phyloP scores from a whole-genome alignment of 1,139 yeast species.

The Magnusiomyces sp. region DNA sequence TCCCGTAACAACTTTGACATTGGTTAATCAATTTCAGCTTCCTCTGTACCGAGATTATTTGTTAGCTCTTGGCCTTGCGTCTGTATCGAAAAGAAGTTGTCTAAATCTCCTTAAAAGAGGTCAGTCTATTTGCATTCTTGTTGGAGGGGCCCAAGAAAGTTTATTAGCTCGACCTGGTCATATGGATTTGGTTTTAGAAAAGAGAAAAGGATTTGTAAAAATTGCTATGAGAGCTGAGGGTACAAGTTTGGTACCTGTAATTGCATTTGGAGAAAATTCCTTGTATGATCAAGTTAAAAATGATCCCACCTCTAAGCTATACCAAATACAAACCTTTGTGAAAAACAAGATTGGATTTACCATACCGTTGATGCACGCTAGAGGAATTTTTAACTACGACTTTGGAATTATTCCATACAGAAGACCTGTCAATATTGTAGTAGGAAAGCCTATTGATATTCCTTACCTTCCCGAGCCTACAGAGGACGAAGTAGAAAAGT shows the following conservation, averaged over 20 bases:
- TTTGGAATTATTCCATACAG: constrained; percentile 86
- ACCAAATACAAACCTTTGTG: constrained; percentile 58
- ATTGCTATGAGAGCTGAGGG: constrained; percentile 76
- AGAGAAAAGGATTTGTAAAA: constrained; percentile 82
- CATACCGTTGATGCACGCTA: constrained; percentile 81
- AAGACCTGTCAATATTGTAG: constrained; percentile 60
- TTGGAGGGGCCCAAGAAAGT: constrained; percentile 94
- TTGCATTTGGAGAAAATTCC: constrained; percentile 90
- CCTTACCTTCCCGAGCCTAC: constrained; percentile 44
- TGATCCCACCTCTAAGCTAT: constrained; percentile 43
- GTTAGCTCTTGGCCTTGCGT: constrained; percentile 70
- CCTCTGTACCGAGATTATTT: constrained; percentile 88
- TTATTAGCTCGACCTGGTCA: constrained; percentile 56
- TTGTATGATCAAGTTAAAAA: constrained; percentile 59
- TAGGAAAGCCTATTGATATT: constrained; percentile 73
- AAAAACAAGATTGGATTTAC: constrained; percentile 73
- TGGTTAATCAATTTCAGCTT: constrained; percentile 74
- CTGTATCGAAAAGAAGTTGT: constrained; percentile 74
- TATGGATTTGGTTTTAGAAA: constrained; percentile 59
- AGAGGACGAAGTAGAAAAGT: constrained; percentile 50
- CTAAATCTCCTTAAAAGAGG: constrained; percentile 47
- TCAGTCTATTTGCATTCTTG: constrained; percentile 78
- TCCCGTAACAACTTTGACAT: constrained; percentile 65
- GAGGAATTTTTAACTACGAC: constrained; percentile 89
- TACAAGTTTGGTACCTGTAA: constrained; percentile 73